These are phyloP conservation scores for Diphasiastrum complanatum DNA, from an alignment of 83 land plant species.

Conservation along the genomic window DNA sequence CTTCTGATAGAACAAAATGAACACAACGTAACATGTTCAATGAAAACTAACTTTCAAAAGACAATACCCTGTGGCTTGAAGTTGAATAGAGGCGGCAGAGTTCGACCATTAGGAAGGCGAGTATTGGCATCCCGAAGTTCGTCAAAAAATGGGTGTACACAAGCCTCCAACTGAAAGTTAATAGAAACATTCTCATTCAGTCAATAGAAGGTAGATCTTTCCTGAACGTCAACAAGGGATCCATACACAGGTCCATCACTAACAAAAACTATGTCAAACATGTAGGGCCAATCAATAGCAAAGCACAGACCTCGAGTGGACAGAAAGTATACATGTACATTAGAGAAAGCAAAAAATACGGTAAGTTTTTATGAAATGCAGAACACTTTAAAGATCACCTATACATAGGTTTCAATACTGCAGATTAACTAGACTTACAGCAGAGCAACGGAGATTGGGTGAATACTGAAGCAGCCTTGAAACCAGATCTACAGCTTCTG, in stretches of 20 bases:
- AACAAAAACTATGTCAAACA: not conserved
- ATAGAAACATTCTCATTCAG: too few species aligned
- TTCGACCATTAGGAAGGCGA: constrained; percentile 26
- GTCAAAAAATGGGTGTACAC: constrained; percentile 26
- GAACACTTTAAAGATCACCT: not conserved
- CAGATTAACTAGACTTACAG: constrained; percentile 14
- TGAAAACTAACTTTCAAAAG: not conserved
- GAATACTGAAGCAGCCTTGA: constrained; percentile 27
- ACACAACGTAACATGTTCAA: not conserved
- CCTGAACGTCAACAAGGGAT: not conserved
- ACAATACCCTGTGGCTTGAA: constrained; percentile 23
- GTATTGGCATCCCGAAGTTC: constrained; percentile 21
- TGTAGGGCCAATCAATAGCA: too few species aligned
- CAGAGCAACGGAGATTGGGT: constrained; percentile 25
- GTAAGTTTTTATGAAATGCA: not conserved
- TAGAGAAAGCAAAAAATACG: not conserved
- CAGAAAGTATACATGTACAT: too few species aligned
- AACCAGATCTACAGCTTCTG: constrained; percentile 25
- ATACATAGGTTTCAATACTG: not conserved
- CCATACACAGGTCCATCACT: not conserved
- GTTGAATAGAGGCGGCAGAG: constrained; percentile 24
- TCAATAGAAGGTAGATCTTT: too few species aligned
- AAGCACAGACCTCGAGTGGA: too few species aligned
- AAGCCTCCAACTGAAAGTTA: constrained; percentile 25
- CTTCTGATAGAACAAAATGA: too few species aligned